Conservation (phyloP, 208 protist genomes). For the Dictyostelium gargantuum region DNA sequence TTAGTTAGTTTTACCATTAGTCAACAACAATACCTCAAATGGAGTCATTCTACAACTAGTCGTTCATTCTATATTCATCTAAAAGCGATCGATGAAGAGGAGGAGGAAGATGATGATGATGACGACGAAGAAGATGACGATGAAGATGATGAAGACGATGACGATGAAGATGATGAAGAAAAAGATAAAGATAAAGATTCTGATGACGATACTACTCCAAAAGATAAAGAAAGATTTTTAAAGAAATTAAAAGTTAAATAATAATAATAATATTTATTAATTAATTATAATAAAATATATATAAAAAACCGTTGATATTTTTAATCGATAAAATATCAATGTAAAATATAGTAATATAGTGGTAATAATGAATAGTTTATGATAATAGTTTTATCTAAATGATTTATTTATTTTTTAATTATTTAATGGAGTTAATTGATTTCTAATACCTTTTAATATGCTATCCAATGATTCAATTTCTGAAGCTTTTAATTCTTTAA, state of each 20-base stretch:
- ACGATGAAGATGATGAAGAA: conserved; percentile 11
- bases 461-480: conserved; percentile 17
- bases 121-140: conserved; percentile 37
- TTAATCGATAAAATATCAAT: too few relatives aligned
- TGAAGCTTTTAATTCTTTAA: not conserved
- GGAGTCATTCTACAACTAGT: conserved; percentile 15
- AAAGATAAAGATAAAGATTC: not conserved
- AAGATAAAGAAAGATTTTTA: conserved; percentile 54
- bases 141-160: conserved; percentile 14
- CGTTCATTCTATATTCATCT: conserved; percentile 41
- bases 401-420: not conserved
- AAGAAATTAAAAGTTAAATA: conserved; percentile 69
- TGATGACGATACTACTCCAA: not conserved
- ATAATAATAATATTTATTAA: not conserved
- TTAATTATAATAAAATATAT: not conserved
- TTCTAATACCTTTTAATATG: conserved; percentile 34
- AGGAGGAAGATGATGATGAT: conserved; percentile 39
- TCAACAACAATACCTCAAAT: conserved; percentile 57
- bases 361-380: too few relatives aligned
- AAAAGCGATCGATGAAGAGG: conserved; percentile 4
- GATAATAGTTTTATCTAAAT: too few relatives aligned
- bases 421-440: conserved; percentile 46
- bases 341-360: too few relatives aligned
- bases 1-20: conserved; percentile 44
- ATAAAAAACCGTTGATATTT: not conserved